Evolutionary conservation across 352 stramenopile genomes (phyloP), one percentile per base, ranked within the genome.

Genomic region (Nothophytophthora sp.): DNA sequence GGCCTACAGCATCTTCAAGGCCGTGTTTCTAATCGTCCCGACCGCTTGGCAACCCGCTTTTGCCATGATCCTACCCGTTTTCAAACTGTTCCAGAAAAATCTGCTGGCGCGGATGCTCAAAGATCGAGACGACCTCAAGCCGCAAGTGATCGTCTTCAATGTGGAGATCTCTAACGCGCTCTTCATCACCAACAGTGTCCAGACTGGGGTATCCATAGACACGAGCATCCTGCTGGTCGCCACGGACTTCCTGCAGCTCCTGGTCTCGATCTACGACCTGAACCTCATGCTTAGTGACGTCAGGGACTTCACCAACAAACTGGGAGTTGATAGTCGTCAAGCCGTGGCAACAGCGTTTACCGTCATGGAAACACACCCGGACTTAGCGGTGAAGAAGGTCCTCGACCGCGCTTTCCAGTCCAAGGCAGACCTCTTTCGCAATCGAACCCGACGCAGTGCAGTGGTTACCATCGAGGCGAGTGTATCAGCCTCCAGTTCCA

Each of bases 151-250:
- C 13, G 56, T 80, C 5, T 75, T 85, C 44, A 75, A 66, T 19
- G 59, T 76, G 41, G 64, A 85, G 20, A 49, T 85, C 27, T 78
- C 72, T 37, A 70, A 75, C 29, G 39, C 73, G 12, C 45, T 85
- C 3, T 85, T 63, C 12, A 56, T 81, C 12, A 54, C 70, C 2
- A 60, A 58, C 7, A 70, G 52, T 13, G 76, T 85, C 58, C 55
- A 77, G 33, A 61, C 43, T 23, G 35, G 65, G 0, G 49, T 60
- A 15, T 75, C 60, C 0, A 41, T 52, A 12, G 50, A 38, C 5
- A 73, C 70, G 1, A 63, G 60, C 4, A 22, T 58, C 4, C 30
- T 63, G 10, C 35, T 84, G 10, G 61, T 77, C 10, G 16, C 29
- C 5, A 39, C 77, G 2, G 70, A 84, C 15, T 53, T 70, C 9